Evolutionary conservation across 1,139 yeast genomes (phyloP), one percentile per base, ranked within the genome.

Genomic region (Blastobotrys buckinghamii): DNA sequence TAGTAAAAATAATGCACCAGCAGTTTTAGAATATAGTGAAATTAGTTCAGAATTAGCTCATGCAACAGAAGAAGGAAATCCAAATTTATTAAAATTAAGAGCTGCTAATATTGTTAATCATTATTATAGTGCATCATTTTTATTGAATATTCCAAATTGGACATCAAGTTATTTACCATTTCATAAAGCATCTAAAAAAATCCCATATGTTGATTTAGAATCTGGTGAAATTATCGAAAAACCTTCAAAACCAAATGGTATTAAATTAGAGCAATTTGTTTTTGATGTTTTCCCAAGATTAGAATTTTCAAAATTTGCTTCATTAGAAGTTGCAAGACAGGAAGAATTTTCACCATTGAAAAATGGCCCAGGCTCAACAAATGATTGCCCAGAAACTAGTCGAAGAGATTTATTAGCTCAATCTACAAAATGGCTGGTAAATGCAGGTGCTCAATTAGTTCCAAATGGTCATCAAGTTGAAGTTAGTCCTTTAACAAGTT

Each of bases 71-170:
- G 76, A 78, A 12, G 63, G 68, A 15, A 77, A 81, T 59, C 58
- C 70, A 5, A 48, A 56, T 12, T 74, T 83, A 56, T 74, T 94
- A 53, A 79, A 78, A 57, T 77, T 88, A 61, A 77, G 98, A 58
- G 97, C 97, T 7, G 99, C 97, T 22, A 94, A 94, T 68, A 94
- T 94, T 56, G 99, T 92, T 52, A 94, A 94, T 65, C 98, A 94
- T 68, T 94, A 90, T 70, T 94, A 92, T 69, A 83, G 92, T 6
- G 87, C 86, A 44, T 82, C 77, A 26, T 77, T 89, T 60, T 72
- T 94, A 60, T 67, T 71, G 30, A 60, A 69, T 42, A 73, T 89
- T 50, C 83, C 86, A 7, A 61, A 72, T 41, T 90, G 97, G 97
- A 67, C 75, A 6, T 77, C 84, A 17, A 74, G 79, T 49, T 74